A percentile compares a stretch with the other conserved stretches of the same genome.
These are phyloP conservation scores for Ophiostoma novo-ulmi DNA, from an alignment of 2,329 filamentous ascomycete species.

Conservation along the genomic window DNA sequence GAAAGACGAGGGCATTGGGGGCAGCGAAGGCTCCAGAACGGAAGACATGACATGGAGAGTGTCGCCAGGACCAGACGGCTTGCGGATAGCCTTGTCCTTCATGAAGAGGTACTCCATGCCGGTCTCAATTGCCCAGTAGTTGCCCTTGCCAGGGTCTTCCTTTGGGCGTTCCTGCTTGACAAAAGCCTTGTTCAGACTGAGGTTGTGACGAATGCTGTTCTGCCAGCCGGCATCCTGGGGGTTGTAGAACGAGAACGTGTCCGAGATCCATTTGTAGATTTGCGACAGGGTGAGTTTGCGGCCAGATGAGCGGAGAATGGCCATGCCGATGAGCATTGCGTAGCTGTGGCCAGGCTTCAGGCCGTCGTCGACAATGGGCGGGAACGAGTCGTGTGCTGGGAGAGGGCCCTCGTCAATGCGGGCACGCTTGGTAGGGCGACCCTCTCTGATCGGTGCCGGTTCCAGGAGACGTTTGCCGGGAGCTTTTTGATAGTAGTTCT, in stretches of 20 bases:
- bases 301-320: slow-evolving; percentile 79
- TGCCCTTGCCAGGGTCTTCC: slow-evolving; percentile 94
- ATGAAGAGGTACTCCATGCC: slow-evolving; percentile 86
- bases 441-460: slow-evolving; percentile 66
- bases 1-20: slow-evolving; percentile 34
- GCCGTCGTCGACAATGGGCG: slow-evolving; percentile 76
- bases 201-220: slow-evolving; percentile 97
- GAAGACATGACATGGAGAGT: slow-evolving; percentile 53
- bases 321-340: slow-evolving; percentile 92
- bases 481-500: slow-evolving; percentile 50
- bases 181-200: slow-evolving; percentile 94
- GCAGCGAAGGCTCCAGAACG: slow-evolving; percentile 49
- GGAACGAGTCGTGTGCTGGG: slow-evolving; percentile 74
- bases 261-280: slow-evolving; percentile 99
- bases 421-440: slow-evolving; percentile 60
- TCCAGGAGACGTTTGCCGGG: slow-evolving; percentile 64
- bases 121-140: slow-evolving; percentile 92
- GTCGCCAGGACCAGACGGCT: slow-evolving; percentile 51
- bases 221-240: slow-evolving; percentile 88
- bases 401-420: slow-evolving; percentile 56
- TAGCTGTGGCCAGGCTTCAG: slow-evolving; percentile 89
- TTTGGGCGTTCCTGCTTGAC: slow-evolving; percentile 93
- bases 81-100: slow-evolving; percentile 72
- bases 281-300: slow-evolving; percentile 83
- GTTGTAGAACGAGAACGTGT: slow-evolving; percentile 84